Evolutionary conservation across 1,139 yeast species (phyloP).

Genomic region (Hyphopichia wangnamkhiaoensis): DNA sequence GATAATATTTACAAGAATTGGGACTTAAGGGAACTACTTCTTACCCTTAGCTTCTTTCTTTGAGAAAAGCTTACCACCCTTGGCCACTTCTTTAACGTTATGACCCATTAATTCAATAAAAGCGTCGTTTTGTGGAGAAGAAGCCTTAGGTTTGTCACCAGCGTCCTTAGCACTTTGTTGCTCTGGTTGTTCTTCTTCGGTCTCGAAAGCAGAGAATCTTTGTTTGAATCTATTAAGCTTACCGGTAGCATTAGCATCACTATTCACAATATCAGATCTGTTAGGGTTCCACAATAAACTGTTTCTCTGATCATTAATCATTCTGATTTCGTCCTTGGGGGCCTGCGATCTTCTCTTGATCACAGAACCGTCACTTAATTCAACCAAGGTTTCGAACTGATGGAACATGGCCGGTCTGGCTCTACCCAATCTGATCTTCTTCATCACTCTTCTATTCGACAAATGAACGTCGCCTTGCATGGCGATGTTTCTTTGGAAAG

Average conservation of each 20-base stretch:
- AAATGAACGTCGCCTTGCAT: slow-evolving; percentile 43
- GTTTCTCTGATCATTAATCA: slow-evolving; percentile 87
- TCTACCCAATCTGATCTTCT: slow-evolving; percentile 64
- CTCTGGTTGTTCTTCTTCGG: slow-evolving; percentile 8
- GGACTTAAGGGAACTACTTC: slow-evolving; percentile 11
- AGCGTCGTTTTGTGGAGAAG: slow-evolving; percentile 36
- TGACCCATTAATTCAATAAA: slow-evolving; percentile 64
- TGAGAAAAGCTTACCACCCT: slow-evolving; percentile 62
- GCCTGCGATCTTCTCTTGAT: slow-evolving; percentile 79
- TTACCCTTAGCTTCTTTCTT: slow-evolving; percentile 47
- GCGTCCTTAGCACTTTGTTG: slow-evolving; percentile 14
- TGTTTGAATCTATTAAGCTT: slow-evolving; percentile 82
- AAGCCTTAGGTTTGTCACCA: slow-evolving; percentile 5
- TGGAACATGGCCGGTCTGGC: slow-evolving; percentile 92
- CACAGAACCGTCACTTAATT: slow-evolving; percentile 92
- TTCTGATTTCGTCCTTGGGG: slow-evolving; percentile 83
- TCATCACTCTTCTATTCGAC: slow-evolving; percentile 54
- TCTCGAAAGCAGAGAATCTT: slow-evolving; percentile 61
- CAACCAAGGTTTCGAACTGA: slow-evolving; percentile 84
- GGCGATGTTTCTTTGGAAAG: slow-evolving; percentile 24
- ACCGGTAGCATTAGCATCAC: slow-evolving; percentile 83
- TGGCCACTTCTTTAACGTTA: slow-evolving; percentile 60
- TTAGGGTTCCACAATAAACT: slow-evolving; percentile 86
- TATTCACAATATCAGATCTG: slow-evolving; percentile 70
- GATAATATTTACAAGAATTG: slow-evolving; percentile 2